Percentiles rank a stretch among this genome's conserved stretches.
Conservation (phyloP, 768 basidiomycete species). For the Galerina sulciceps region DNA sequence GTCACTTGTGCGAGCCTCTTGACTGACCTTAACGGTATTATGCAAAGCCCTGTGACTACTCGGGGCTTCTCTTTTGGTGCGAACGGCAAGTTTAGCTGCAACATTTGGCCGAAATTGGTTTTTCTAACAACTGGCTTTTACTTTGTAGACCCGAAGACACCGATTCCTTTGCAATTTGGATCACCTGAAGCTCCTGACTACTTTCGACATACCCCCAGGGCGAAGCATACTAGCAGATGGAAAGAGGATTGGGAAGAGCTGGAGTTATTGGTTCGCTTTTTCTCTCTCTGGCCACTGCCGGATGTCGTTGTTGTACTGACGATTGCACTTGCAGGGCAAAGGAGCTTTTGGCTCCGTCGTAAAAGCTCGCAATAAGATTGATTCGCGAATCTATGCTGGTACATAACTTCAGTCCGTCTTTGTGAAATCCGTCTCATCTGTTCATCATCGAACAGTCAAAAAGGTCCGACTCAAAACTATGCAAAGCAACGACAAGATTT, state of each 20-base stretch:
- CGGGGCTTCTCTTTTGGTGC: slow-evolving; percentile 8
- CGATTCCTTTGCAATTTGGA: slow-evolving; percentile 47
- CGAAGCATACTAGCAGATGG: slow-evolving; percentile 76
- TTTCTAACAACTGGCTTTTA: neutral
- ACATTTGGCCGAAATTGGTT: neutral
- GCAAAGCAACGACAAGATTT: slow-evolving; percentile 86
- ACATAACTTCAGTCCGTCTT: slow-evolving; percentile 19
- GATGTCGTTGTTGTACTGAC: neutral
- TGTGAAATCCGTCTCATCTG: neutral
- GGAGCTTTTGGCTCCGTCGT: slow-evolving; percentile 95
- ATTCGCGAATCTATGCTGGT: slow-evolving; percentile 84
- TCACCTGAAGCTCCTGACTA: slow-evolving; percentile 71
- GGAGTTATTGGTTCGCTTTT: slow-evolving; percentile 67
- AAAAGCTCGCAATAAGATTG: slow-evolving; percentile 89
- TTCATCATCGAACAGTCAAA: slow-evolving; percentile 60
- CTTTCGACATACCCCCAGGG: slow-evolving; percentile 46
- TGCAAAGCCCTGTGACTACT: slow-evolving; percentile 31
- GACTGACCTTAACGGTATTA: slow-evolving; percentile 54
- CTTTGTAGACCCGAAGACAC: slow-evolving; percentile 50
- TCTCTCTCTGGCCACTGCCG: neutral
- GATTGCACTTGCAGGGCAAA: slow-evolving; percentile 59
- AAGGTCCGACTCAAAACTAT: slow-evolving; percentile 81
- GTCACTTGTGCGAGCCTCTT: slow-evolving; percentile 62
- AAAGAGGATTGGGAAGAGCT: slow-evolving; percentile 95
- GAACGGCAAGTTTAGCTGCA: neutral